Base-by-base conservation (phyloP, 2,329 filamentous ascomycete species). In the Claviceps capensis region DNA sequence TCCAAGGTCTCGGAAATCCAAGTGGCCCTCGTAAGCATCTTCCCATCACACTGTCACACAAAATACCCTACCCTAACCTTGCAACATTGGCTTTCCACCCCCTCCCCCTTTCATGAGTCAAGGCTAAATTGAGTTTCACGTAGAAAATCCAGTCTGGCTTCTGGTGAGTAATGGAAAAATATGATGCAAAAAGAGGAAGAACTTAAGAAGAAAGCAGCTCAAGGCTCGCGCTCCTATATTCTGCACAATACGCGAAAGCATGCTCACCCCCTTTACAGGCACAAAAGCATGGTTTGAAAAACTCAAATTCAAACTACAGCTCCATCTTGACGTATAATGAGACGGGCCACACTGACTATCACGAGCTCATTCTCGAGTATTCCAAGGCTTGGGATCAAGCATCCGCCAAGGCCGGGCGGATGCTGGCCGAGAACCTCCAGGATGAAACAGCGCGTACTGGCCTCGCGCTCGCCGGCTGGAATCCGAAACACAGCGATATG, bases 91-190 rank as follows among this genome's bases (percentile, higher is more conserved):
- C 38, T n/a, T 42, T 9, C 4, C n/a, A 42, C 4, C 40, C 13
- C n/a, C 40, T 19, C n/a, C 13, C 17, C 17, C 3, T 42, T 42
- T 19, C 17, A 8, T 34, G 30, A 34, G 30, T 41, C 38, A 8
- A 41, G 38, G 17, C 14, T 8, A 19, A 42, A 55, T 68, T 8
- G 9, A 9, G 2, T 23, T 13, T 16, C 5, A 16, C 17, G 16
- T 14, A 37, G 74, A 80, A 47, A 82, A 85, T 48, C 82, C 82
- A 0, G 76, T 85, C 46, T 84, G 79, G 78, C 75, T 72, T 0
- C 62, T 82, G 22, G 59, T 60, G 53, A 49, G 57, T n/a, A 19
- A 14, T 16, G 7, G n/a, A 26, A 44, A n/a, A 4, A 9, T 13
- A 8, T 11, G 30, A 34, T n/a, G 37, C 36, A 23, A 19, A 7